Evolutionary conservation across 176 grass and related monocot genomes (phyloP).

Genomic region (Saccharum spontaneum): DNA sequence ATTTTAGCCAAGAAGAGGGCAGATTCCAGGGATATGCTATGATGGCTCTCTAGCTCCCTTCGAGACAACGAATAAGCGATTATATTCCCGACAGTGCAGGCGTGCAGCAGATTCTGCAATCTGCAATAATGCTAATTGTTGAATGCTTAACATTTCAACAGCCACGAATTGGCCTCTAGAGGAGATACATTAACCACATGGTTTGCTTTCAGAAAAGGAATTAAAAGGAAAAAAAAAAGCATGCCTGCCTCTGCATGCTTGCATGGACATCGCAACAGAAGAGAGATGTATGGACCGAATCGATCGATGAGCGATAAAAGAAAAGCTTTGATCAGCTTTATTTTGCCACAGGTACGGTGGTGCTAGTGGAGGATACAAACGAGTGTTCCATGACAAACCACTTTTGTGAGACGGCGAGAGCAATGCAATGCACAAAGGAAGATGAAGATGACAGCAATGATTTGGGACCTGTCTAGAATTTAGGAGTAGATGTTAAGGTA

Average conservation of each 20-base stretch:
- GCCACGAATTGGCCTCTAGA: background rate
- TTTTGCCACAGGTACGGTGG: background rate
- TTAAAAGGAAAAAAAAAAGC: background rate
- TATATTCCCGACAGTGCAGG: background rate
- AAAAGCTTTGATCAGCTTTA: background rate
- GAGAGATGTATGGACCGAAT: background rate
- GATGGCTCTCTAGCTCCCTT: background rate
- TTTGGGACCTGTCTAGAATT: background rate
- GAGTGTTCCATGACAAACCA: background rate
- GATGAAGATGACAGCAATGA: background rate
- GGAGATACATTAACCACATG: background rate
- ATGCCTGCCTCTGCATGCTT: too few relatives aligned
- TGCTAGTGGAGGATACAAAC: constrained; percentile 6
- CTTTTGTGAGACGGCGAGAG: background rate
- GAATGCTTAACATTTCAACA: background rate
- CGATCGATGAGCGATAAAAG: background rate
- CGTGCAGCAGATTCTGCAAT: background rate
- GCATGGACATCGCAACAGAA: background rate
- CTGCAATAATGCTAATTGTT: background rate
- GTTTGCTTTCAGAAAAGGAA: background rate
- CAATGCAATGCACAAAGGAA: background rate
- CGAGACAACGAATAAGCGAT: background rate
- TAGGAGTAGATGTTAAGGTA: background rate
- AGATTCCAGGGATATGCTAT: background rate
- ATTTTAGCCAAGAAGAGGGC: background rate